Evolutionary conservation across 176 grass and related monocot genomes (phyloP), one percentile per base, ranked within the genome.

Genomic region (Leersia perrieri): DNA sequence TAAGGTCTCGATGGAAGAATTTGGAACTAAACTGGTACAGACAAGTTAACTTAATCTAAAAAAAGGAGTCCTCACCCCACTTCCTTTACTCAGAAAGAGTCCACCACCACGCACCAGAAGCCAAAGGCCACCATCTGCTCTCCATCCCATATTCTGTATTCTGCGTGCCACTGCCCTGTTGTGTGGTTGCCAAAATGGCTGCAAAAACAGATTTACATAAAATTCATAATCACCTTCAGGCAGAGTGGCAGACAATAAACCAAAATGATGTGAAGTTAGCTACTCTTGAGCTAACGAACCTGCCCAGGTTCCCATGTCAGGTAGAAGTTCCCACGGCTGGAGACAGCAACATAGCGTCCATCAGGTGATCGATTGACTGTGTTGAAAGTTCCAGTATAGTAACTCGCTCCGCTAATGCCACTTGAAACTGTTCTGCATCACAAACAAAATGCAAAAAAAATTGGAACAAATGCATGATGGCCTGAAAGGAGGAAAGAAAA

Each of bases 91-190:
- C 60, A 99, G 92, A 83, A 92, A 98, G 79, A 98, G 95, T 12
- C 95, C 92, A 58, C 95, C 95, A 11, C 95, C 95, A 2, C 96
- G 92, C 57, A 95, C 96, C 7, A 99, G 90, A 78, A 99, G 96
- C 96, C 96, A 98, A 75, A 98, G 95, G 7, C 95, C 92, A 68
- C 95, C 95, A 78, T 98, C 95, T 27, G 95, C 86, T 87, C 95
- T 95, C 96, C 96, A 99, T 28, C 96, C 96, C 92, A 99, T 99
- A 55, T 93, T 99, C 82, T 99, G 92, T 87, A 99, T 99, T 68
- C 96, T 77, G 32, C 96, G 89, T 23, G 96, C 96, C 32, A 99
- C 96, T 13, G 96, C 89, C 87, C 96, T 95, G 64, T 95, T 99
- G 84, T 99, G 96, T 14, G 96, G 96, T 89, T 99, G 92, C 96